Conservation (phyloP, 2,329 filamentous ascomycete species). For the Ambrosiella cleistominuta region DNA sequence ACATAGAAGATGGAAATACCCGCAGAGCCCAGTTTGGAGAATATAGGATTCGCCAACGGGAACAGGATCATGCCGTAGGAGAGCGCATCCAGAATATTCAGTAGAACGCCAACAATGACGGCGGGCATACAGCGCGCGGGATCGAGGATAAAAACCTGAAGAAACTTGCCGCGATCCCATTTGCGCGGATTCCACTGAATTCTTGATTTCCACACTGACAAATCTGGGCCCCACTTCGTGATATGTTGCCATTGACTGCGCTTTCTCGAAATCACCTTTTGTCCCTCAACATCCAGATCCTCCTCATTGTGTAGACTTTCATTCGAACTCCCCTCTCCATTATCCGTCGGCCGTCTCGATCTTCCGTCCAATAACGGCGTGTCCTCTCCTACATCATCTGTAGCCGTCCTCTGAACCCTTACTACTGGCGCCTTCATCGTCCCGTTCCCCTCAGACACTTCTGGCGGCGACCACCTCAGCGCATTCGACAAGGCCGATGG, state of each 20-base stretch:
- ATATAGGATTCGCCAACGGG: constrained; percentile 71
- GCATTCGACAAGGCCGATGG: constrained; percentile 32
- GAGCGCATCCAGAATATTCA: constrained; percentile 86
- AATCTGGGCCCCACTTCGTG: constrained; percentile 12
- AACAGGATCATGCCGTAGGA: constrained; percentile 97
- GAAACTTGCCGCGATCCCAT: constrained; percentile 54
- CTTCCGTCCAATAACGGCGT: constrained; percentile 17
- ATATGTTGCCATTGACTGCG: constrained; percentile 1
- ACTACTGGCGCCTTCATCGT: neutral
- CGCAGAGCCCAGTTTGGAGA: constrained; percentile 70
- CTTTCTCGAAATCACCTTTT: neutral
- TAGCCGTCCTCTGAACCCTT: constrained; percentile 17
- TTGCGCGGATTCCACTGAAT: constrained; percentile 32
- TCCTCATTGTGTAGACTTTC: neutral
- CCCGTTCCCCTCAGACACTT: constrained; percentile 15
- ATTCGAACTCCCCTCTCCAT: neutral
- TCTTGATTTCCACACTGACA: constrained; percentile 19
- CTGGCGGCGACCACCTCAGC: constrained; percentile 31
- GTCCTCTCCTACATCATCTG: constrained; percentile 12
- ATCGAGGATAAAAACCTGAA: constrained; percentile 43
- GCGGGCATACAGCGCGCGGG: constrained; percentile 62
- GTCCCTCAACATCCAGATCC: constrained; percentile 15
- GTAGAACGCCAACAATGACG: constrained; percentile 69
- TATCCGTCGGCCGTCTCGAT: constrained; percentile 3
- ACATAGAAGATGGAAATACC: constrained; percentile 98